Percentiles rank a stretch among this genome's conserved stretches.
phyloP scores from a whole-genome alignment of 768 basidiomycete species.

The Amanita molliuscula region DNA sequence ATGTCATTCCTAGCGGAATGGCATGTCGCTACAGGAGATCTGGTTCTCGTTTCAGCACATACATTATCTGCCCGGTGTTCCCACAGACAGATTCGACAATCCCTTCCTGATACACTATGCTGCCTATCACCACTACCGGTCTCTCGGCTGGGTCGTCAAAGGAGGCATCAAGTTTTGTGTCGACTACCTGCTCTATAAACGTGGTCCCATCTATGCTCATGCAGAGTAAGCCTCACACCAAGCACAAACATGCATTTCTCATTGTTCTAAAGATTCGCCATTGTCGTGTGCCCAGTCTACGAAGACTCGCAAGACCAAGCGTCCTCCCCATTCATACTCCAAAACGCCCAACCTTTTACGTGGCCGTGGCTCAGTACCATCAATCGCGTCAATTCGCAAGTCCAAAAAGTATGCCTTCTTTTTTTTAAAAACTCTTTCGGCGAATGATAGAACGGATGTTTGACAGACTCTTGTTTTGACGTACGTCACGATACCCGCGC shows the following conservation, averaged over 20 bases:
- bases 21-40: slow-evolving; percentile 45
- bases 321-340: slow-evolving; percentile 51
- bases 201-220: slow-evolving; percentile 90
- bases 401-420: slow-evolving; percentile 66
- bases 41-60: slow-evolving; percentile 56
- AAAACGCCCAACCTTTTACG: slow-evolving; percentile 61
- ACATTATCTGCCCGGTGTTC: slow-evolving; percentile 32
- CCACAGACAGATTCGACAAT: slow-evolving; percentile 60
- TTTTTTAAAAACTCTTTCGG: neutral
- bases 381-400: slow-evolving; percentile 93
- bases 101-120: slow-evolving; percentile 88
- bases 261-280: slow-evolving; percentile 56
- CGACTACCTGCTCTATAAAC: slow-evolving; percentile 89
- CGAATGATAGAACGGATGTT: too few relatives aligned
- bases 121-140: slow-evolving; percentile 90
- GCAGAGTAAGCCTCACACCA: slow-evolving; percentile 62
- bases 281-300: slow-evolving; percentile 87
- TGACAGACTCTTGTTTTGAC: slow-evolving; percentile 77
- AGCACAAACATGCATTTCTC: neutral
- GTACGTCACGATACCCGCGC: slow-evolving; percentile 88
- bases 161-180: slow-evolving; percentile 96
- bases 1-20: slow-evolving; percentile 29
- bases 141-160: slow-evolving; percentile 95
- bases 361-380: slow-evolving; percentile 98
- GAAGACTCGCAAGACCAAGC: slow-evolving; percentile 68